phyloP scores from a whole-genome alignment of 2,329 filamentous ascomycete species.

The Daldinia sp. region DNA sequence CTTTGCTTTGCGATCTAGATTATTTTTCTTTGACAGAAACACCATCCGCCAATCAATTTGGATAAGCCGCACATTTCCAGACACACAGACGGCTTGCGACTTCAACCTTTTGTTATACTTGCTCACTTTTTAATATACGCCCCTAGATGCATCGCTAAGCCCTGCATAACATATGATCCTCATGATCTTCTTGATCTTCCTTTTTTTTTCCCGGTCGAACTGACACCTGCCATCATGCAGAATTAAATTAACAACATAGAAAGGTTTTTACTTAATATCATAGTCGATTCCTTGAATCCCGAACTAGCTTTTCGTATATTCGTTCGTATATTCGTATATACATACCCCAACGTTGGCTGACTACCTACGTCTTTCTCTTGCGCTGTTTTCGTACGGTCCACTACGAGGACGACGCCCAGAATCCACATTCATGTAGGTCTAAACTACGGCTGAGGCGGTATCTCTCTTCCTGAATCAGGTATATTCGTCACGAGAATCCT shows the following conservation, averaged over 20 bases:
- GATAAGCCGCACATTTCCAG: conserved; percentile 15
- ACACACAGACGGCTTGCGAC: not conserved
- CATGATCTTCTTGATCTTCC: conserved; percentile 22
- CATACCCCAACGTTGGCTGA: conserved; percentile 7
- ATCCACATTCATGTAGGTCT: conserved; percentile 26
- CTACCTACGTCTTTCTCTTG: conserved; percentile 10
- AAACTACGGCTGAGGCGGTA: conserved; percentile 33
- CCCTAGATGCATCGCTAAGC: conserved; percentile 37
- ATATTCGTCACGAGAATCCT: conserved; percentile 7
- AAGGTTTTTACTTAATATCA: conserved; percentile 11
- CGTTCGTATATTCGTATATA: not conserved
- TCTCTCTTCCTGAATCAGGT: conserved; percentile 35
- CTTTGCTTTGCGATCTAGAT: conserved; percentile 35
- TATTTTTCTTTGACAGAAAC: conserved; percentile 19
- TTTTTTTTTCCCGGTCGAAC: conserved; percentile 21
- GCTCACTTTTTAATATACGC: conserved; percentile 28
- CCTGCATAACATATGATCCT: conserved; percentile 39
- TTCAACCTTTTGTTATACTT: conserved; percentile 7
- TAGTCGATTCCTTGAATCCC: conserved; percentile 20
- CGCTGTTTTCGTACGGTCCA: conserved; percentile 25
- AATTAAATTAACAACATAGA: conserved; percentile 36
- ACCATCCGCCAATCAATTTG: conserved; percentile 18
- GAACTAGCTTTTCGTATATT: conserved; percentile 21
- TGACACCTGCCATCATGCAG: conserved; percentile 31
- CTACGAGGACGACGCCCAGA: conserved; percentile 7